Conservation (phyloP, 805 yeast species). For the Priceomyces haplophilus region DNA sequence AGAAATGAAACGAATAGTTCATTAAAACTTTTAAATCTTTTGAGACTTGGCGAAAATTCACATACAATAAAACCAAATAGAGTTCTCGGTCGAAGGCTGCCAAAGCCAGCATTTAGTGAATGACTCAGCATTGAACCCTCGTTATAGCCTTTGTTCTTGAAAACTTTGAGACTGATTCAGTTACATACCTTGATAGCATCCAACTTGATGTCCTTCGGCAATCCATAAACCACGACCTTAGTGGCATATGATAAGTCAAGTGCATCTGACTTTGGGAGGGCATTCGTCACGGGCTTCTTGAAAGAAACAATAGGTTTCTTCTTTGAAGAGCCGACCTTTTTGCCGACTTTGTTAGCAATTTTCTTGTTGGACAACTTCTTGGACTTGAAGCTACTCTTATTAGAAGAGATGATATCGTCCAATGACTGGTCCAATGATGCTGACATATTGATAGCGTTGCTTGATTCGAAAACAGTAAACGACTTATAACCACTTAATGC, state of each 20-base stretch:
- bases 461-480: neutral
- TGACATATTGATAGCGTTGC: slow-evolving; percentile 50
- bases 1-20: neutral
- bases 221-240: slow-evolving; percentile 80
- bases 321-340: slow-evolving; percentile 30
- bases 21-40: too few species aligned
- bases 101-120: neutral
- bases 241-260: slow-evolving; percentile 58
- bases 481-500: neutral
- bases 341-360: slow-evolving; percentile 33
- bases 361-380: slow-evolving; percentile 18
- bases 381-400: slow-evolving; percentile 29
- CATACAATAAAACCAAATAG: slow-evolving; percentile 1
- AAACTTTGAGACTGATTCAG: slow-evolving; percentile 3
- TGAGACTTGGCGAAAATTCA: neutral
- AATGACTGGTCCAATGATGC: slow-evolving; percentile 85
- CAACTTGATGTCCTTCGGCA: slow-evolving; percentile 83
- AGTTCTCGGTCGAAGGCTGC: neutral
- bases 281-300: slow-evolving; percentile 23
- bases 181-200: slow-evolving; percentile 83
- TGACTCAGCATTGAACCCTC: neutral
- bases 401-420: slow-evolving; percentile 85
- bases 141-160: neutral
- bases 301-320: slow-evolving; percentile 31
- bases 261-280: slow-evolving; percentile 13